Conservation (phyloP, 257 asterid genomes). For the Linderniella brevidens region DNA sequence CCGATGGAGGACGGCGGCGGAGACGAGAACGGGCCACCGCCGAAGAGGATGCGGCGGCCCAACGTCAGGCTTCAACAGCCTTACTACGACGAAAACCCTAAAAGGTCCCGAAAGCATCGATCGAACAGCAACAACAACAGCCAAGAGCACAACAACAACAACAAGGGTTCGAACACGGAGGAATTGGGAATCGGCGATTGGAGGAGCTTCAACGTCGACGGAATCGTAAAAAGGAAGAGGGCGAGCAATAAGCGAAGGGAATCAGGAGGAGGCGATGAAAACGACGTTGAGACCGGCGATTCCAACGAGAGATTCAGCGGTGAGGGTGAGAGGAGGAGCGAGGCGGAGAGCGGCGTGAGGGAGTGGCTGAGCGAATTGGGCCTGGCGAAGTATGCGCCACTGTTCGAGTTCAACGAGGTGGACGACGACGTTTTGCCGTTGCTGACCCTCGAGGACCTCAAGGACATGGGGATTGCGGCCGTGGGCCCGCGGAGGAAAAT, state of each 20-base stretch:
- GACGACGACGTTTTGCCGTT: slow-evolving; percentile 42
- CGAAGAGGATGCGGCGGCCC: slow-evolving; percentile 32
- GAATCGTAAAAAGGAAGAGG: slow-evolving; percentile 17
- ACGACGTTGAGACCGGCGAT: background rate
- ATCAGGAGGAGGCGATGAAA: slow-evolving; percentile 5
- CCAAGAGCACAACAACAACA: slow-evolving; percentile 10
- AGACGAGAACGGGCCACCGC: slow-evolving; percentile 11
- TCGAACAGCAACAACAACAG: slow-evolving; percentile 13
- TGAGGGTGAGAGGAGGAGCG: background rate
- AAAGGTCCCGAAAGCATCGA: slow-evolving; percentile 9
- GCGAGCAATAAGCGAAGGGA: slow-evolving; percentile 9
- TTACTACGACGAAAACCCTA: slow-evolving; percentile 13
- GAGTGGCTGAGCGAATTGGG: slow-evolving; percentile 44
- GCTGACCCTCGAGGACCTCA: slow-evolving; percentile 53
- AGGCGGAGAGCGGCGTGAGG: slow-evolving; percentile 14
- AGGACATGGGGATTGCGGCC: slow-evolving; percentile 59
- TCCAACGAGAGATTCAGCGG: slow-evolving; percentile 8
- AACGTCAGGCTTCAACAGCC: slow-evolving; percentile 31
- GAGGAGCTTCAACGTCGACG: slow-evolving; percentile 11
- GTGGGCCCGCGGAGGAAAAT: slow-evolving; percentile 56
- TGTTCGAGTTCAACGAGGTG: slow-evolving; percentile 59
- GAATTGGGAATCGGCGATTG: slow-evolving; percentile 25
- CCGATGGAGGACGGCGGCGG: slow-evolving; percentile 17
- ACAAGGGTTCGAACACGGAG: slow-evolving; percentile 10
- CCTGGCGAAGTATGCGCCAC: slow-evolving; percentile 20